Conservation (phyloP, 768 basidiomycete genomes). For the Gelatoporia subvermispora region DNA sequence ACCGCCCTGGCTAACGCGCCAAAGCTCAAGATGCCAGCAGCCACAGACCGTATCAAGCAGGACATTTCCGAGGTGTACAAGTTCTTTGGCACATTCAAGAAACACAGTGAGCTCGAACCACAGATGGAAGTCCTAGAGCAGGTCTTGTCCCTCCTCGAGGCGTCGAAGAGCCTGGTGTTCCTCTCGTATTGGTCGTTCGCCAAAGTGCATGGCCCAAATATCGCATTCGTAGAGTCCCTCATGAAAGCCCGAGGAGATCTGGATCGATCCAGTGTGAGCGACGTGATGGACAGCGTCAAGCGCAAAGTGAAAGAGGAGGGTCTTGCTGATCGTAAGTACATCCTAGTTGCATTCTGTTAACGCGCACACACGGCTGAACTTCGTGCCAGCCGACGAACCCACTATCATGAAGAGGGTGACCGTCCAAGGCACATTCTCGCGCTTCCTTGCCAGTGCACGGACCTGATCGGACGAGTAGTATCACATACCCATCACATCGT, state of each 20-base stretch:
- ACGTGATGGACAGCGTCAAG: slow-evolving; percentile 91
- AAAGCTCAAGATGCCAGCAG: slow-evolving; percentile 83
- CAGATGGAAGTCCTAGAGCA: slow-evolving; percentile 86
- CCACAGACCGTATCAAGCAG: slow-evolving; percentile 75
- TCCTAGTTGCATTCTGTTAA: not conserved
- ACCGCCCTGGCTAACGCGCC: slow-evolving; percentile 78
- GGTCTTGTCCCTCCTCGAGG: slow-evolving; percentile 75
- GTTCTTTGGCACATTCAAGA: slow-evolving; percentile 79
- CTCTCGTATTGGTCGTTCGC: slow-evolving; percentile 94
- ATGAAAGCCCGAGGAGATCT: slow-evolving; percentile 89
- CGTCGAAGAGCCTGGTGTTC: slow-evolving; percentile 86
- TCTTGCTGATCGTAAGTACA: slow-evolving; percentile 68
- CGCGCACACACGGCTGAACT: too few relatives aligned
- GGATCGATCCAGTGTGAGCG: slow-evolving; percentile 80
- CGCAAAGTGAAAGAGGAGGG: slow-evolving; percentile 90
- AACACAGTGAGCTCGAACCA: slow-evolving; percentile 71
- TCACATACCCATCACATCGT: not conserved
- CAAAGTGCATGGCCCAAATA: slow-evolving; percentile 87
- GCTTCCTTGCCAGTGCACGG: slow-evolving; percentile 45
- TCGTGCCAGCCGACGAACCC: slow-evolving; percentile 76
- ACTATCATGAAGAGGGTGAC: slow-evolving; percentile 91
- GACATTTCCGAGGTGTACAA: slow-evolving; percentile 75
- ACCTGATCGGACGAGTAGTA: slow-evolving; percentile 2
- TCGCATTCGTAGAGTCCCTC: slow-evolving; percentile 85
- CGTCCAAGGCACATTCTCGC: slow-evolving; percentile 68